phyloP scores from a whole-genome alignment of 768 basidiomycete genomes.

The Phallus indusiatus region DNA sequence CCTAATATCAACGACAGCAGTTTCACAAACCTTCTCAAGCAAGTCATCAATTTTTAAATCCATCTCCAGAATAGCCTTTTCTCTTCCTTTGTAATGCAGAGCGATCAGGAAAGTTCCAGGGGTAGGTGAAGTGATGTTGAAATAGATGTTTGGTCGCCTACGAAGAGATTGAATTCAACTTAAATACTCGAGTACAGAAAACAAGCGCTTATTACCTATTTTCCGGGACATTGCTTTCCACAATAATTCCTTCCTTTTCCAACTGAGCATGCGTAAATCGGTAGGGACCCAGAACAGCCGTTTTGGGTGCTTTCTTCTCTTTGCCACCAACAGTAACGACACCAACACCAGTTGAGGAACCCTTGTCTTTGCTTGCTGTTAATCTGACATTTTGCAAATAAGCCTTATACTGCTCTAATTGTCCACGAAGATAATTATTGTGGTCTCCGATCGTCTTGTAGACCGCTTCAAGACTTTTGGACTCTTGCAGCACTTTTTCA shows the following conservation, averaged over 20 bases:
- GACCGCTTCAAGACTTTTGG: constrained; percentile 86
- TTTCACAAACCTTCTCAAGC: constrained; percentile 74
- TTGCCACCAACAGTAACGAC: constrained; percentile 95
- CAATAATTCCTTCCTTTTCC: constrained; percentile 98
- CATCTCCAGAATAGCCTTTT: constrained; percentile 99
- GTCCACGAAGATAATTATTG: constrained; percentile 92
- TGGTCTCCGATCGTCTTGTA: constrained; percentile 99
- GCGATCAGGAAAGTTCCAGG: constrained; percentile 99
- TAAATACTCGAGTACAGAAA: constrained; percentile 3
- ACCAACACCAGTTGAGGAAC: constrained; percentile 78
- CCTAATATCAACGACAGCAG: background rate
- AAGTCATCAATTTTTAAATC: constrained; percentile 98
- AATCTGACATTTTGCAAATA: constrained; percentile 96
- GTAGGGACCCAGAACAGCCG: constrained; percentile 86
- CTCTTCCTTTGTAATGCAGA: constrained; percentile 95
- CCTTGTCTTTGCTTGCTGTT: constrained; percentile 83
- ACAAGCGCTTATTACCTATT: constrained; percentile 58
- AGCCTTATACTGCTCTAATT: constrained; percentile 99
- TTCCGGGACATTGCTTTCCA: constrained; percentile 98
- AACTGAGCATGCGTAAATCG: constrained; percentile 96
- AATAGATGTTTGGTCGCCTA: constrained; percentile 96
- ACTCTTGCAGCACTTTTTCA: constrained; percentile 92
- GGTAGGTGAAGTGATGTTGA: constrained; percentile 96
- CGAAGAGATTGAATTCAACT: constrained; percentile 7
- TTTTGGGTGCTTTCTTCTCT: constrained; percentile 87